Base-by-base conservation (phyloP, 164 flowering plant genomes). In the Magnolia sinica region DNA sequence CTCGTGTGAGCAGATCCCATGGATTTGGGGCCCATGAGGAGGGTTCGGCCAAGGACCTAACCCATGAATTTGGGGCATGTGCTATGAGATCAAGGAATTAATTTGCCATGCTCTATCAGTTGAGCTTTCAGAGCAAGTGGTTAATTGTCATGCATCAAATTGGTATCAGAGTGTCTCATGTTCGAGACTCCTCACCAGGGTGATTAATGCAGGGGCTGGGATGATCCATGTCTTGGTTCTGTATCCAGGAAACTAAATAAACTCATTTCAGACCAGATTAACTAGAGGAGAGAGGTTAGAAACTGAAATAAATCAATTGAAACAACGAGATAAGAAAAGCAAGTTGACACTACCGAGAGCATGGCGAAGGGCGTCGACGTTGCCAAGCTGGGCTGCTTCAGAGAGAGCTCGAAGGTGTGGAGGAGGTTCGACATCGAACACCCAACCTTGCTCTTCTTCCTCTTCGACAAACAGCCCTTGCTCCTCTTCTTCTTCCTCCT, bases 341-440 rank as follows among this genome's bases (percentile, higher is more conserved):
- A 24, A 67, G 20, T 29, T 7, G 45, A 11, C 1, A 51, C 13
- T 65, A 94, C 96, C 98, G 9, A 92, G 88, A 73, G 95, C 95
- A 8, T 18, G 73, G 75, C 90, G 90, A 63, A 93, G 91, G 67
- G 89, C 87, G 58, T 85, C 80, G 31, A 88, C 83, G 84, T 91
- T 84, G 78, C 96, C 98, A 77, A 76, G 74, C 82, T 87, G 87
- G 19, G 86, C 84, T 64, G 97, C 94, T 76, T 84, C 76, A 79
- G 84, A 81, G 68, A 92, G 83, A 70, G 81, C 86, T 10, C 86
- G 89, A 79, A 92, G 94, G 76, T 88, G 92, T 1, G 89, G 88
- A 31, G 91, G 91, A 31, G 78, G 75, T 1, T 86, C 87, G 45
- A 65, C 18, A 23, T 85, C 88, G 45, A 37, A 37, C 67, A 68